phyloP scores from a whole-genome alignment of 257 asterid genomes.

The Solanum paucissectum region DNA sequence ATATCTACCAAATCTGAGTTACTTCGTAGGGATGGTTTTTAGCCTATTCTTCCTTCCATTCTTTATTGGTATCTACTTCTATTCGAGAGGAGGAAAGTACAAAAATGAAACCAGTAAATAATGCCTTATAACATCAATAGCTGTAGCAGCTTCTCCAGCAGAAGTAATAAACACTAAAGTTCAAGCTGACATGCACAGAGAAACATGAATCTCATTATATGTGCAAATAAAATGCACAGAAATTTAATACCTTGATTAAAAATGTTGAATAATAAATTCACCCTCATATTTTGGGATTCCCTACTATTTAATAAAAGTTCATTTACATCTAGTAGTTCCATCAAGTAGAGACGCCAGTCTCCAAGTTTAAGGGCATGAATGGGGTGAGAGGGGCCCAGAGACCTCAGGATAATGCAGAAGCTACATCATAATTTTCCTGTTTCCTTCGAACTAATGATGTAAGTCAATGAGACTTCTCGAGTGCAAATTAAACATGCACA shows the following conservation, averaged over 20 bases:
- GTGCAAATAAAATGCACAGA: not conserved
- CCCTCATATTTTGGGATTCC: not conserved
- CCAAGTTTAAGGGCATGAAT: not conserved
- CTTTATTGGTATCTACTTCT: not conserved
- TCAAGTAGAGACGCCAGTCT: not conserved
- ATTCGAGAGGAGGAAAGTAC: not conserved
- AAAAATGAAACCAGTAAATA: not conserved
- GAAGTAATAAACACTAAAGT: not conserved
- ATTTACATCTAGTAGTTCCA: not conserved
- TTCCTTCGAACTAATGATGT: not conserved
- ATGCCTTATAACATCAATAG: not conserved
- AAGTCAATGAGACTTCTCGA: not conserved
- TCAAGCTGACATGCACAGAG: not conserved
- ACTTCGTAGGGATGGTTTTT: not conserved
- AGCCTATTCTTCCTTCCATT: not conserved
- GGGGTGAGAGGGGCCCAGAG: not conserved
- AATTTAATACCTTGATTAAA: not conserved
- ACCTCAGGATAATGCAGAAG: not conserved
- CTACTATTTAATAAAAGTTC: not conserved
- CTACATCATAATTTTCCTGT: not conserved
- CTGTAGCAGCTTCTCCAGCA: not conserved
- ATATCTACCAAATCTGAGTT: not conserved
- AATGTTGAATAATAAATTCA: not conserved
- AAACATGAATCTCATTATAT: not conserved
- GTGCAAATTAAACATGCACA: not conserved